Conservation (phyloP, 2,329 filamentous ascomycete genomes). For the Ampelomyces quisqualis region DNA sequence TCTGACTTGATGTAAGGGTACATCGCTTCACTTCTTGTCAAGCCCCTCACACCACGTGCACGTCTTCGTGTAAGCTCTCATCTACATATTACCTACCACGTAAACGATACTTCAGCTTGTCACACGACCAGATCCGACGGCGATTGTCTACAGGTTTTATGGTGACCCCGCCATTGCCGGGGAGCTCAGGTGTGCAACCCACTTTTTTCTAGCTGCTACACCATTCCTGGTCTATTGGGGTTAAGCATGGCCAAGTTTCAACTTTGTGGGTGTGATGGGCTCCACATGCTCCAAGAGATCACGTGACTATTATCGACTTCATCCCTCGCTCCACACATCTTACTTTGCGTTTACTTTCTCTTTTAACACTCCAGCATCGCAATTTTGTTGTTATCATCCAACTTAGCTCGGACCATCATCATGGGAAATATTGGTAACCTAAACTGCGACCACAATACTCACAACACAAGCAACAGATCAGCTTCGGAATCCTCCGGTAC, state of each 20-base stretch:
- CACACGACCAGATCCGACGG: constrained; percentile 4
- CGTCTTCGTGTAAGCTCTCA: constrained; percentile 4
- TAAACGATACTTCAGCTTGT: too few relatives aligned
- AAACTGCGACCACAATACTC: constrained; percentile 30
- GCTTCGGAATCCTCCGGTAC: constrained; percentile 14
- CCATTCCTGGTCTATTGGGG: not conserved
- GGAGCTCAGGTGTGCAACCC: not conserved
- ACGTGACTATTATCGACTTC: too few relatives aligned
- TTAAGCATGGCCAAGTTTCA: not conserved
- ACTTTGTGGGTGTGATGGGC: not conserved
- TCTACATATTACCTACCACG: too few relatives aligned
- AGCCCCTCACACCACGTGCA: constrained; percentile 23
- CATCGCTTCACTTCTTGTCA: constrained; percentile 17
- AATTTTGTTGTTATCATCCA: too few relatives aligned
- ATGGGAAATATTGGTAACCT: constrained; percentile 30
- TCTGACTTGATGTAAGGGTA: constrained; percentile 11
- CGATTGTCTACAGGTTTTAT: not conserved
- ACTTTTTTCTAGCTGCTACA: not conserved
- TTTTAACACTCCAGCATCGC: not conserved
- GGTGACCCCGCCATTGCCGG: not conserved
- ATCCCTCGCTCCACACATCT: not conserved
- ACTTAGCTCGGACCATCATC: not conserved
- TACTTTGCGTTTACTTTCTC: not conserved
- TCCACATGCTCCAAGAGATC: too few relatives aligned
- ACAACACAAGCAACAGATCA: constrained; percentile 27